These are phyloP conservation scores for Akanthomyces uredinophilus DNA, from an alignment of 2,329 filamentous ascomycete genomes.

Conservation along the genomic window DNA sequence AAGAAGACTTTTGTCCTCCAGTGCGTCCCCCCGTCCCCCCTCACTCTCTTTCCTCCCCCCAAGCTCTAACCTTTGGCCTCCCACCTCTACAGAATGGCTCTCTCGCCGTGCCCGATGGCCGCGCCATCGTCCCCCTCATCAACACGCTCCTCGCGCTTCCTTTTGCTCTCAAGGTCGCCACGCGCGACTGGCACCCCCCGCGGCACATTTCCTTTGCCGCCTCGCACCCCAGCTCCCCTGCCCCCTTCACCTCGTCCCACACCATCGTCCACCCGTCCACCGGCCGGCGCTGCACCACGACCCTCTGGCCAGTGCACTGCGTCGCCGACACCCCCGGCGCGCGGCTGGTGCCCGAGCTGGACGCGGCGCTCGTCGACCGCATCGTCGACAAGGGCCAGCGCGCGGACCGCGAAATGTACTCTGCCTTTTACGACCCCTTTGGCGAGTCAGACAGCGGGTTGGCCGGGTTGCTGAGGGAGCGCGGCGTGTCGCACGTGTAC, in stretches of 20 bases:
- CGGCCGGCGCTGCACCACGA: constrained; percentile 57
- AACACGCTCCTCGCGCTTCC: constrained; percentile 69
- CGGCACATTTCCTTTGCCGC: constrained; percentile 84
- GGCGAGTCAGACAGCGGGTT: constrained; percentile 60
- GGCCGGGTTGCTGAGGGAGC: constrained; percentile 48
- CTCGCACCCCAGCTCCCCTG: constrained; percentile 61
- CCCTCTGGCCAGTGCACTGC: constrained; percentile 89
- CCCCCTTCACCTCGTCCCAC: constrained; percentile 61
- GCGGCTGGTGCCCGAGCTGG: constrained; percentile 67
- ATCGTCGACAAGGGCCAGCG: constrained; percentile 76
- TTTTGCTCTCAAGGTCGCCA: constrained; percentile 72
- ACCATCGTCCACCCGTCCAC: constrained; percentile 64
- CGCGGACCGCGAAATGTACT: constrained; percentile 82
- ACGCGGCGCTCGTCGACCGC: constrained; percentile 52
- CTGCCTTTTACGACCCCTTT: constrained; percentile 82
- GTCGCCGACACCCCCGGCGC: constrained; percentile 69
- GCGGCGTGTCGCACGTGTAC: constrained; percentile 70
- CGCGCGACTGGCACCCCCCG: constrained; percentile 85
- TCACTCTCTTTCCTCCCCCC: not conserved
- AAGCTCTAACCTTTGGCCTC: constrained; percentile 1
- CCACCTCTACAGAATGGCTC: constrained; percentile 60
- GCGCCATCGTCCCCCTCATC: constrained; percentile 63
- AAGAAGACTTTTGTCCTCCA: constrained; percentile 92
- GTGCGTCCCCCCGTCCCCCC: constrained; percentile 47
- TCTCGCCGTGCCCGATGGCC: constrained; percentile 73